Base-by-base conservation (phyloP, 768 basidiomycete genomes). In the Galerina sulciceps region DNA sequence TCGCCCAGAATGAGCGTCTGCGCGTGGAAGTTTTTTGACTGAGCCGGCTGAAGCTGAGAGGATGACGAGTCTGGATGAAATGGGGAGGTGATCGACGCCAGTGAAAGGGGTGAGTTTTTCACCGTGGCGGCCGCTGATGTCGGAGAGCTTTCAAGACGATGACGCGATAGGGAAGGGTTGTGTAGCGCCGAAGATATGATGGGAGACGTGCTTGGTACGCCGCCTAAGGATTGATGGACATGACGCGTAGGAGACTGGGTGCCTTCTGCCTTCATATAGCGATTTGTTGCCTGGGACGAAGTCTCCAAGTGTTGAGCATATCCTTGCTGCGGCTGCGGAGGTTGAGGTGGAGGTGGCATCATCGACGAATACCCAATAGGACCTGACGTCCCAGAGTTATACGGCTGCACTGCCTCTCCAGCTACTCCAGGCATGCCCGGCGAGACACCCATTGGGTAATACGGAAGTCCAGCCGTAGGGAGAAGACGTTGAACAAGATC, bases 21-120 rank as follows among this genome's bases (percentile, higher is more conserved):
- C 88, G 88, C 88, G 84, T 68, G 76, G 81, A 56, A 87, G 81
- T 90, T 89, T 89, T 90, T 89, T 89, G 86, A 71, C 81, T 72
- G 67, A 56, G 40, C 49, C 49, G 58, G 63, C 13, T 53, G 43
- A 50, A 56, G 61, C 54, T 58, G 56, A 31, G 26, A n/a, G n/a
- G n/a, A 31, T 31, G 26, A 31, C 8, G 26, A 31, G 40, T 49
- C 55, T n/a, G 75, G 67, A 62, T 70, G 69, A 59, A 70, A 76
- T 9, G 79, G 79, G 15, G 75, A 71, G 13, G 77, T 79, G 47
- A 80, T 80, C 6, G 76, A 74, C 18, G 78, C 71, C 2, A 79
- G 67, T 34, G 77, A 75, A 35, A 75, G 64, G 17, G 78, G 75
- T 13, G 77, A 76, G 35, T 62, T 64, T 62, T 72, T 75, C 20